A percentile compares a stretch with the other conserved stretches of the same genome.
These are phyloP conservation scores for Linnemannia hyalina DNA, from an alignment of 192 early-diverging fungal genomes.

Conservation along the genomic window DNA sequence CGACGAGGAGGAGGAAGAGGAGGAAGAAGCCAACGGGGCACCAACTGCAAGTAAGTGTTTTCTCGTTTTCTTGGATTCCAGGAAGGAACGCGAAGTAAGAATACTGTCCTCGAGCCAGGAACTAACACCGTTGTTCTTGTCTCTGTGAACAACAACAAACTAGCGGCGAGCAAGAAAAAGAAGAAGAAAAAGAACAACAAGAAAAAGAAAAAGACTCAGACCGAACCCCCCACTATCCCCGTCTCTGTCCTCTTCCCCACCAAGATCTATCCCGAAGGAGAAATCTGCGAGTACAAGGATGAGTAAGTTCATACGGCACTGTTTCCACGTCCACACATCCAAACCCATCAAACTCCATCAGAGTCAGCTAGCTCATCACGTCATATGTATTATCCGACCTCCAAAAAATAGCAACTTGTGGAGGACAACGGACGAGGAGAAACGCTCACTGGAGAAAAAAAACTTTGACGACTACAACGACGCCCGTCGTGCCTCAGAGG, in stretches of 20 bases:
- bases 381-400: neutral
- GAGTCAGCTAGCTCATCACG: neutral
- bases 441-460: constrained; percentile 83
- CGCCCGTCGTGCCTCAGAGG: constrained; percentile 90
- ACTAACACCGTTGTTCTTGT: neutral
- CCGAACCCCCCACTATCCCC: constrained; percentile 76
- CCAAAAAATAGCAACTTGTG: constrained; percentile 75
- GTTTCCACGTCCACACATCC: too few species aligned
- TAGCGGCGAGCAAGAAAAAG: constrained; percentile 40
- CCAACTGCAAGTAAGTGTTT: constrained; percentile 9
- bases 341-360: too few species aligned
- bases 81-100: too few species aligned
- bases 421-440: constrained; percentile 94
- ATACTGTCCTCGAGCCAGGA: neutral
- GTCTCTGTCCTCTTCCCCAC: constrained; percentile 86
- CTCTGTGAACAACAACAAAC: neutral
- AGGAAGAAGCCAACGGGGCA: constrained; percentile 5
- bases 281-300: constrained; percentile 87
- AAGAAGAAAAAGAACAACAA: constrained; percentile 56
- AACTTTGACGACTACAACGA: constrained; percentile 83
- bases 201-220: constrained; percentile 62
- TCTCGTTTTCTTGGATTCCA: neutral
- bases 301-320: constrained; percentile 64
- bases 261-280: constrained; percentile 83
- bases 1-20: constrained; percentile 27